A percentile compares a stretch with the other conserved stretches of the same genome.
phyloP scores from a whole-genome alignment of 2,329 filamentous ascomycete species.

The Fusarium continuum region DNA sequence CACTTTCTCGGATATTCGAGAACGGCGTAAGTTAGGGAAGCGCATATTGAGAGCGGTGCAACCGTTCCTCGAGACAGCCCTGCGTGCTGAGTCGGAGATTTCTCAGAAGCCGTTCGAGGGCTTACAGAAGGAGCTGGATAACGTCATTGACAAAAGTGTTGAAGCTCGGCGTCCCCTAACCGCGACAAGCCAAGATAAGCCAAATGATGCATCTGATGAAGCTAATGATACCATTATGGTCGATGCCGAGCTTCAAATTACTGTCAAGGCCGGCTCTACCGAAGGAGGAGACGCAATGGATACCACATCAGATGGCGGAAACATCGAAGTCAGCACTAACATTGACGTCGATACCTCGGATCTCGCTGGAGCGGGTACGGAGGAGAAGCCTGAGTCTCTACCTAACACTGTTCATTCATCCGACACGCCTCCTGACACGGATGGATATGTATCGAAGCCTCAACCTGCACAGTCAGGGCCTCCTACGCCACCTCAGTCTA shows the following conservation, averaged over 20 bases:
- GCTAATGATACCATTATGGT: slow-evolving; percentile 62
- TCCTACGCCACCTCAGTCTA: slow-evolving; percentile 74
- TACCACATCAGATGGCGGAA: slow-evolving; percentile 51
- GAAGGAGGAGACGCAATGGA: slow-evolving; percentile 48
- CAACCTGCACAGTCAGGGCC: slow-evolving; percentile 54
- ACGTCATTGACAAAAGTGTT: slow-evolving; percentile 74
- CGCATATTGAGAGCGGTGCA: slow-evolving; percentile 87
- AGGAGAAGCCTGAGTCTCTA: slow-evolving; percentile 41
- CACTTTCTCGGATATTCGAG: slow-evolving; percentile 74
- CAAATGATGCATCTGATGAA: slow-evolving; percentile 51
- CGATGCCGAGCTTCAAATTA: slow-evolving; percentile 60
- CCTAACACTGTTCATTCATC: slow-evolving; percentile 40
- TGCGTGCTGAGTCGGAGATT: slow-evolving; percentile 84
- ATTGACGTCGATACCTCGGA: slow-evolving; percentile 59
- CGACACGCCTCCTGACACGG: slow-evolving; percentile 59
- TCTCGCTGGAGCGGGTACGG: slow-evolving; percentile 43
- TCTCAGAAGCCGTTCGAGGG: slow-evolving; percentile 74
- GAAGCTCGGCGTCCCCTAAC: slow-evolving; percentile 59
- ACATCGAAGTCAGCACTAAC: slow-evolving; percentile 57
- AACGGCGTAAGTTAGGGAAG: slow-evolving; percentile 86
- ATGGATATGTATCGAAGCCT: slow-evolving; percentile 54
- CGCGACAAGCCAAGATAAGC: slow-evolving; percentile 48
- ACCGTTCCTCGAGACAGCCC: slow-evolving; percentile 77
- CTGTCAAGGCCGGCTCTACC: slow-evolving; percentile 48
- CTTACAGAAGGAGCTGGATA: slow-evolving; percentile 77